Evolutionary conservation across 1,284 basidiomycete species (phyloP).

Genomic region (Schizophyllum amplum): DNA sequence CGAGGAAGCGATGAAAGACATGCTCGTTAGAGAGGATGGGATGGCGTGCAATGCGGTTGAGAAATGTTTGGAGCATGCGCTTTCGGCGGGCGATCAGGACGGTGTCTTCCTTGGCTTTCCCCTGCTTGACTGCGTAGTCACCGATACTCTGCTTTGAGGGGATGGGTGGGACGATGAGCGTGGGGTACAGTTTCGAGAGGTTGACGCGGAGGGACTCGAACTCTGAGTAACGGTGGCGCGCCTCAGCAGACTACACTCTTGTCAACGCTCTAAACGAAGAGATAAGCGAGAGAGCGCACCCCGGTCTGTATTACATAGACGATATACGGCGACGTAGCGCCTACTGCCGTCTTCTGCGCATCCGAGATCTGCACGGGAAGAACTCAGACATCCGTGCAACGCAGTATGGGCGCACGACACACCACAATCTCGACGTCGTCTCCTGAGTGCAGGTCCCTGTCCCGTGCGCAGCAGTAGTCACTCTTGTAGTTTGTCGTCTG

Average conservation of each 20-base stretch:
- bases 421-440: slow-evolving; percentile 76
- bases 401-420: slow-evolving; percentile 20
- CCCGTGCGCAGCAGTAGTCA: slow-evolving; percentile 68
- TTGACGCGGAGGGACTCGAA: slow-evolving; percentile 89
- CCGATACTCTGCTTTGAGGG: slow-evolving; percentile 94
- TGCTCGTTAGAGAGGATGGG: slow-evolving; percentile 92
- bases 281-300: slow-evolving; percentile 40
- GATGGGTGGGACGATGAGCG: slow-evolving; percentile 95
- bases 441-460: slow-evolving; percentile 69
- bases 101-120: slow-evolving; percentile 94
- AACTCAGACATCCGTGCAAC: background rate
- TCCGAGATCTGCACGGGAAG: slow-evolving; percentile 74
- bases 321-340: slow-evolving; percentile 85
- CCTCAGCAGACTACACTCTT: slow-evolving; percentile 51
- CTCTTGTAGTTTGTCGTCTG: slow-evolving; percentile 40
- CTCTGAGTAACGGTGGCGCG: slow-evolving; percentile 91
- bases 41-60: slow-evolving; percentile 85
- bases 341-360: slow-evolving; percentile 89
- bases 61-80: slow-evolving; percentile 92
- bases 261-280: slow-evolving; percentile 1
- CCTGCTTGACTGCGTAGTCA: slow-evolving; percentile 97
- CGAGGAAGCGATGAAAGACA: slow-evolving; percentile 91
- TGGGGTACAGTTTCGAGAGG: slow-evolving; percentile 87
- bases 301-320: slow-evolving; percentile 91
- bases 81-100: slow-evolving; percentile 88